These are phyloP conservation scores for Spathaspora sp. DNA, from an alignment of 1,139 yeast genomes.

Conservation along the genomic window DNA sequence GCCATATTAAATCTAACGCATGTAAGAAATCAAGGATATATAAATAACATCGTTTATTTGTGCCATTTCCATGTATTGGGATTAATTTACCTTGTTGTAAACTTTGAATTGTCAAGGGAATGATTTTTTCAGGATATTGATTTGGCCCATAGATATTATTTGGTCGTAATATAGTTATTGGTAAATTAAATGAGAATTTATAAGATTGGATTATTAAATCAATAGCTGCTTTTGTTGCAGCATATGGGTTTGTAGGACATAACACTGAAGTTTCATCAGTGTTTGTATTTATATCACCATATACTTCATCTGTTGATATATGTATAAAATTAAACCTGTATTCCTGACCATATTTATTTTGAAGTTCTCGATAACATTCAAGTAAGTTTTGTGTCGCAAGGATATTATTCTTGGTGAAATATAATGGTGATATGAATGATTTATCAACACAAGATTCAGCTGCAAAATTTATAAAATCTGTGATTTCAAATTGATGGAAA, in stretches of 20 bases:
- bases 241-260: slow-evolving; percentile 58
- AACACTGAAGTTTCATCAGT: slow-evolving; percentile 29
- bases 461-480: slow-evolving; percentile 51
- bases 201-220: slow-evolving; percentile 54
- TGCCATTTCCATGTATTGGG: slow-evolving; percentile 51
- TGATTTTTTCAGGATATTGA: slow-evolving; percentile 58
- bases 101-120: slow-evolving; percentile 32
- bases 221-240: slow-evolving; percentile 59
- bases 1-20: slow-evolving; percentile 40
- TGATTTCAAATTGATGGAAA: slow-evolving; percentile 20
- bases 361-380: slow-evolving; percentile 35
- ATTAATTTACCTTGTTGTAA: slow-evolving; percentile 20
- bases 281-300: slow-evolving; percentile 42
- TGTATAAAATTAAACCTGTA: slow-evolving; percentile 35
- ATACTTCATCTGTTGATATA: slow-evolving; percentile 64
- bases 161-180: slow-evolving; percentile 46
- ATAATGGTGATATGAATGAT: slow-evolving; percentile 48
- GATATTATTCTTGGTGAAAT: slow-evolving; percentile 49
- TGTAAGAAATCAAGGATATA: slow-evolving; percentile 48
- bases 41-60: slow-evolving; percentile 45
- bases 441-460: slow-evolving; percentile 61
- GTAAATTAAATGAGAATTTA: slow-evolving; percentile 42
- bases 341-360: slow-evolving; percentile 5
- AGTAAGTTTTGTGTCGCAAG: slow-evolving; percentile 51
- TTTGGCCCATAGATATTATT: slow-evolving; percentile 59